Evolutionary conservation across 176 grass and related monocot genomes (phyloP).

Genomic region (Bonia amplexicaulis): DNA sequence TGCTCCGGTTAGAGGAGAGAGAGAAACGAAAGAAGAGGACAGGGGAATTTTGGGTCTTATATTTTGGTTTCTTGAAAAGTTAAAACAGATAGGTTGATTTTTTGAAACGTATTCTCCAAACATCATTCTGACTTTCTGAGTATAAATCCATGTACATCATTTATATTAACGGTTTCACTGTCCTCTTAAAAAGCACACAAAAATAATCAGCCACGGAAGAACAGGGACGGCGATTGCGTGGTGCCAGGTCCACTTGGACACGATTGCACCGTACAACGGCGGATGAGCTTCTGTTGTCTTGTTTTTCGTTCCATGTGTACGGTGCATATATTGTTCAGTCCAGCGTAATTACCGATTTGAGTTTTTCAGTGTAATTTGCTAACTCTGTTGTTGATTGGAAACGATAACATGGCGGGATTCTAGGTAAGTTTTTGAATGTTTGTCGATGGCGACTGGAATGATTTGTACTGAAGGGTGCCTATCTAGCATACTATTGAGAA

Average conservation of each 20-base stretch:
- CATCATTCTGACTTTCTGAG: too few relatives aligned
- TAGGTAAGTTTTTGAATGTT: neutral
- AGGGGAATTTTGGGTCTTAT: too few relatives aligned
- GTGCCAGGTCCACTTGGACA: neutral
- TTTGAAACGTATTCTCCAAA: too few relatives aligned
- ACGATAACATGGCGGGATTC: neutral
- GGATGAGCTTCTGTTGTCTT: neutral
- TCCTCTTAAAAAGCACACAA: too few relatives aligned
- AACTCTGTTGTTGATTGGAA: neutral
- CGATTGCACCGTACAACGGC: neutral
- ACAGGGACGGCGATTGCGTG: neutral
- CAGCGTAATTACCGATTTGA: neutral
- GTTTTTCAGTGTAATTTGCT: too few relatives aligned
- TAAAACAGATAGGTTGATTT: too few relatives aligned
- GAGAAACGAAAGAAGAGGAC: neutral
- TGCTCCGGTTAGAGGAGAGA: neutral
- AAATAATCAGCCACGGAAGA: too few relatives aligned
- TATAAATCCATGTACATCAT: too few relatives aligned
- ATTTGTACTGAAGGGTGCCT: neutral
- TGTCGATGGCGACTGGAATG: neutral
- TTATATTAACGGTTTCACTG: too few relatives aligned
- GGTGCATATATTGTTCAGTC: neutral
- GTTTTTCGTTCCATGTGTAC: neutral
- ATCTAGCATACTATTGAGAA: neutral
- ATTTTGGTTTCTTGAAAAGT: too few relatives aligned